Evolutionary conservation across 139 green algal genomes (phyloP).

Genomic region (Chlorella sp.): DNA sequence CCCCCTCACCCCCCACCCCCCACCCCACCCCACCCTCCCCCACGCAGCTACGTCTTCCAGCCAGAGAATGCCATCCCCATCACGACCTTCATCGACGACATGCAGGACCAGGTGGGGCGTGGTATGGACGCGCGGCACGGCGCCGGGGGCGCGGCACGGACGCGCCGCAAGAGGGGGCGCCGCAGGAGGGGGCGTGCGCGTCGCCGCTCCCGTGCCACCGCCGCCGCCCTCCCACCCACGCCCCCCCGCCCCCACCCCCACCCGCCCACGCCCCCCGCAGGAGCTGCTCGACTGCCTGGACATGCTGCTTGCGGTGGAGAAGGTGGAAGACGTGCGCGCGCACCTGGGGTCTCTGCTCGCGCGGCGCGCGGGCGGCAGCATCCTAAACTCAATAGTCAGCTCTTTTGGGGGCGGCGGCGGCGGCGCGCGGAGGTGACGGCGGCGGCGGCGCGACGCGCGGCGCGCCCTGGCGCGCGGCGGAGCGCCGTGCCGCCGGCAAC

Average conservation of each 20-base stretch:
- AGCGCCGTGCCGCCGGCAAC: too few species aligned
- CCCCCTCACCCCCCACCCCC: too few species aligned
- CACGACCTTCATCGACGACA: slow-evolving; percentile 93
- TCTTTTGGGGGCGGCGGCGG: too few species aligned
- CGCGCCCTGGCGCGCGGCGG: too few species aligned
- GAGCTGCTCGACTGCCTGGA: slow-evolving; percentile 88
- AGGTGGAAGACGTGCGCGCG: slow-evolving; percentile 67
- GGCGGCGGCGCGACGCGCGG: too few species aligned
- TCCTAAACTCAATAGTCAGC: too few species aligned
- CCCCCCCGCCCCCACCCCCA: not conserved
- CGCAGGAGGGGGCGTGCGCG: not conserved
- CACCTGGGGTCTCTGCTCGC: slow-evolving; percentile 43
- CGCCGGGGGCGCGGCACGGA: not conserved
- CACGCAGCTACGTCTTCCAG: slow-evolving; percentile 98
- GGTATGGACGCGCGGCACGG: not conserved
- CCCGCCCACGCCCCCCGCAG: slow-evolving; percentile 3
- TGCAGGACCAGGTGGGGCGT: slow-evolving; percentile 63
- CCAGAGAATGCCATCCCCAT: slow-evolving; percentile 95
- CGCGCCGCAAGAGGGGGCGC: not conserved
- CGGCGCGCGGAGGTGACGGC: too few species aligned
- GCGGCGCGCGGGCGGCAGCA: too few species aligned
- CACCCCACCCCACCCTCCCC: too few species aligned
- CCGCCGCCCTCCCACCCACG: not conserved
- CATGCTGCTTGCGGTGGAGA: slow-evolving; percentile 69
- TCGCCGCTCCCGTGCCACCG: not conserved